Evolutionary conservation across 257 asterid species (phyloP), one percentile per base, ranked within the genome.

Genomic region (Nicotiana tabacum): DNA sequence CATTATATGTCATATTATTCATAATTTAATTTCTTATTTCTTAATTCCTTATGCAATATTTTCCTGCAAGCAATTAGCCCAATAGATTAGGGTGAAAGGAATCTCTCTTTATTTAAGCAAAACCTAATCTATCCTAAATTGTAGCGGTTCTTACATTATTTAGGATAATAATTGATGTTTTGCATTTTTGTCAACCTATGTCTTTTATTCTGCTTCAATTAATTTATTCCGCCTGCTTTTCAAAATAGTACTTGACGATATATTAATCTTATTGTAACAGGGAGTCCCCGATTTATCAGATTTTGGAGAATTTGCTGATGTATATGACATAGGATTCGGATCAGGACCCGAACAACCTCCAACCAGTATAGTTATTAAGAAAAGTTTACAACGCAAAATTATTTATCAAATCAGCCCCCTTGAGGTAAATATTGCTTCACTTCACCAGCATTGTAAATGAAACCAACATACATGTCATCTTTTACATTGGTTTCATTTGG

Each of bases 271-370:
- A 58, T 80, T 6, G 3, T 24, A 81, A 65, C 84, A 92, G 99
- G 98, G 98, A 18, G 83, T n/a, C 6, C 97, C 97, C 0, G 95
- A 94, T 74, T 67, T 91, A 56, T 92, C 95, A 0, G 89, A 84
- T 6, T 89, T 85, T 56, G 98, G 95, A 12, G 93, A 89, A 53
- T 0, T 85, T 7, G 68, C 77, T 0, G 93, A 91, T 15, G 89
- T 92, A 1, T 89, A 64, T 67, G 94, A 93, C 17, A 2, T 86
- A 18, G 89, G 67, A 35, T 93, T 89, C 6, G 93, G 93, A 7
- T 81, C 86, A n/a, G 99, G 97, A 32, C 81, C 87, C 16, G 86
- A 87, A 24, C 89, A 87, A 27, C 93, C 97, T 58, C 96, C 97
- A 2, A 93, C 97, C 2, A 86, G 89, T 76, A 5, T 81, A 5